phyloP scores from a whole-genome alignment of 2,329 filamentous ascomycete species.

The Colletotrichum aenigma region DNA sequence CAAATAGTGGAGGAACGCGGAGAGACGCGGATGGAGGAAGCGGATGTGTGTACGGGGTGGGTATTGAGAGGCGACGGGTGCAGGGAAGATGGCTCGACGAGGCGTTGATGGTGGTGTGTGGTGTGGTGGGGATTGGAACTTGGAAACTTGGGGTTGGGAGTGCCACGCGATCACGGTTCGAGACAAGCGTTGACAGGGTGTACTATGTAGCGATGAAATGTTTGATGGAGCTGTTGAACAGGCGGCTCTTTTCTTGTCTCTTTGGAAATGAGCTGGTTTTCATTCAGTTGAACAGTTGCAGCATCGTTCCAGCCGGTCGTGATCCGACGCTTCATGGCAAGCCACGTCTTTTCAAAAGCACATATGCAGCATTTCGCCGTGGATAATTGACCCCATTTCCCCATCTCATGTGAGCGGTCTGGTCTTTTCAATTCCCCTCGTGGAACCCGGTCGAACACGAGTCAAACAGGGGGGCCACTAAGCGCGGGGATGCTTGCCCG shows the following conservation, averaged over 20 bases:
- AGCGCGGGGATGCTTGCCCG: constrained; percentile 10
- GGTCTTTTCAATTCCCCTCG: neutral
- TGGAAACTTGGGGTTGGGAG: neutral
- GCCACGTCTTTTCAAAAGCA: neutral
- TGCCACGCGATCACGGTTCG: neutral
- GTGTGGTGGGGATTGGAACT: neutral
- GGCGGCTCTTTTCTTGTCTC: neutral
- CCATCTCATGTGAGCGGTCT: neutral
- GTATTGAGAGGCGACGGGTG: neutral
- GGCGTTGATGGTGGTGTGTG: neutral
- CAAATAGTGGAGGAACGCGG: constrained; percentile 8
- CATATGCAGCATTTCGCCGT: neutral
- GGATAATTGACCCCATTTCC: neutral
- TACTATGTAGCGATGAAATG: neutral
- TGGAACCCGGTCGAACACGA: constrained; percentile 1
- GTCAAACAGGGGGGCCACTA: constrained; percentile 6
- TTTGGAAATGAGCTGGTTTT: neutral
- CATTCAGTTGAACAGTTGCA: neutral
- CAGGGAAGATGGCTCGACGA: neutral
- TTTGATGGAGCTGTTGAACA: neutral
- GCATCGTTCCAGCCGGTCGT: neutral
- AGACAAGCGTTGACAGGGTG: neutral
- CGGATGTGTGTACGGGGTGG: neutral
- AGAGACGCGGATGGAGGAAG: neutral
- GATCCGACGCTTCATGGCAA: neutral